Evolutionary conservation across 2,329 filamentous ascomycete genomes (phyloP).

Genomic region (Epichloe gansuensis): DNA sequence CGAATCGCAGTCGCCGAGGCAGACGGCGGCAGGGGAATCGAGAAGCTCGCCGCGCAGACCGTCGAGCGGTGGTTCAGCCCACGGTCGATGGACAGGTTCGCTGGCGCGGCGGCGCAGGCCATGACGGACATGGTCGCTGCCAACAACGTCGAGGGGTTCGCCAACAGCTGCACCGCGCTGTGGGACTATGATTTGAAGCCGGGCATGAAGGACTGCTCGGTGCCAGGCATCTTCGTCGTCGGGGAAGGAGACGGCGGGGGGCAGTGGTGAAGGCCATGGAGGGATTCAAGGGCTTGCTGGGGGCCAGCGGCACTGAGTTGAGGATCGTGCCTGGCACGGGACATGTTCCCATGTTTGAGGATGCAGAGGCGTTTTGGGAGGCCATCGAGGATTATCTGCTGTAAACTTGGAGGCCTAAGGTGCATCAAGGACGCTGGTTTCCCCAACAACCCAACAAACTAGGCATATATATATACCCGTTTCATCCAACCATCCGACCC

Average conservation of each 20-base stretch:
- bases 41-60: conserved; percentile 55
- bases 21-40: conserved; percentile 45
- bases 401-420: too few species aligned
- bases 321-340: conserved; percentile 57
- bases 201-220: conserved; percentile 37
- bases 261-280: conserved; percentile 71
- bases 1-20: conserved; percentile 54
- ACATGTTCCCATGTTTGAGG: conserved; percentile 76
- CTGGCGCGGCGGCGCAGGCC: conserved; percentile 34
- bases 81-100: conserved; percentile 28
- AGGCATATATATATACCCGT: too few species aligned
- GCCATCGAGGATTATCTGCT: conserved; percentile 32
- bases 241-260: conserved; percentile 57
- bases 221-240: conserved; percentile 56
- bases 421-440: too few species aligned
- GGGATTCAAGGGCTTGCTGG: conserved; percentile 49
- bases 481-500: too few species aligned
- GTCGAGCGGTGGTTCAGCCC: conserved; percentile 70
- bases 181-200: conserved; percentile 57
- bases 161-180: conserved; percentile 53
- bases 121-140: conserved; percentile 56
- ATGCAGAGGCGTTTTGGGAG: conserved; percentile 52
- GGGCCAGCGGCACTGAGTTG: conserved; percentile 41
- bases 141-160: conserved; percentile 60
- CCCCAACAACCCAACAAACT: too few species aligned